These are phyloP conservation scores for Phaeosphaeria sp. DNA, from an alignment of 2,329 filamentous ascomycete species.

Conservation along the genomic window DNA sequence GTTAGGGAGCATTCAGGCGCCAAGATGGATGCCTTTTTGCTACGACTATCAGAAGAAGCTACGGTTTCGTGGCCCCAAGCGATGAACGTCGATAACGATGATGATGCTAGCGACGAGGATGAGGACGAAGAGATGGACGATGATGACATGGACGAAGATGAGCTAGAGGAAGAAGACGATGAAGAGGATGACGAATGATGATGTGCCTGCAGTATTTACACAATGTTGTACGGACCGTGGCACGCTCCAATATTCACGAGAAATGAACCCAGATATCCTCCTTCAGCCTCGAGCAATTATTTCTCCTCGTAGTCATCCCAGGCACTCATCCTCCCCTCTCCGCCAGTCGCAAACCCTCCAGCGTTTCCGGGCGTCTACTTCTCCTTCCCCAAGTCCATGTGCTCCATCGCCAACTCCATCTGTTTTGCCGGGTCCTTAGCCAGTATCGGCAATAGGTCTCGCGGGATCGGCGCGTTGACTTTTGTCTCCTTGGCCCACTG, in stretches of 20 bases:
- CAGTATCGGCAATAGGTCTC: conserved; percentile 87
- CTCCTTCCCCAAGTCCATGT: conserved; percentile 67
- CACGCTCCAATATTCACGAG: not conserved
- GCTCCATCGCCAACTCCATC: conserved; percentile 58
- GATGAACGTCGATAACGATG: not conserved
- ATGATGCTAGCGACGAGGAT: conserved; percentile 21
- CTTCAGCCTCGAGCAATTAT: no score
- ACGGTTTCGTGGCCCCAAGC: conserved; percentile 22
- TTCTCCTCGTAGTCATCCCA: not conserved
- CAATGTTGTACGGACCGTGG: not conserved
- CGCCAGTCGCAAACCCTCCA: no score
- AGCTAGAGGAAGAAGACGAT: conserved; percentile 16
- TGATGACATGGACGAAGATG: conserved; percentile 22
- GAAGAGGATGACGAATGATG: conserved; percentile 11
- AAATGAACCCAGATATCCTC: not conserved
- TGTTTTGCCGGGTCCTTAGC: conserved; percentile 92
- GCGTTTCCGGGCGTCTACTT: no score
- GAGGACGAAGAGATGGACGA: conserved; percentile 7
- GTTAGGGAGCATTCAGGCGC: conserved; percentile 19
- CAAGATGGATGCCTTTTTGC: conserved; percentile 19
- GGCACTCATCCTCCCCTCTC: not conserved
- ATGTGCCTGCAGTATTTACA: not conserved
- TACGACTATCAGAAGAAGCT: conserved; percentile 14
- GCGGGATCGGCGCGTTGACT: conserved; percentile 84
- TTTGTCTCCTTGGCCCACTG: conserved; percentile 62